phyloP scores from a whole-genome alignment of 2,329 filamentous ascomycete species.

The Drechslera avenae region DNA sequence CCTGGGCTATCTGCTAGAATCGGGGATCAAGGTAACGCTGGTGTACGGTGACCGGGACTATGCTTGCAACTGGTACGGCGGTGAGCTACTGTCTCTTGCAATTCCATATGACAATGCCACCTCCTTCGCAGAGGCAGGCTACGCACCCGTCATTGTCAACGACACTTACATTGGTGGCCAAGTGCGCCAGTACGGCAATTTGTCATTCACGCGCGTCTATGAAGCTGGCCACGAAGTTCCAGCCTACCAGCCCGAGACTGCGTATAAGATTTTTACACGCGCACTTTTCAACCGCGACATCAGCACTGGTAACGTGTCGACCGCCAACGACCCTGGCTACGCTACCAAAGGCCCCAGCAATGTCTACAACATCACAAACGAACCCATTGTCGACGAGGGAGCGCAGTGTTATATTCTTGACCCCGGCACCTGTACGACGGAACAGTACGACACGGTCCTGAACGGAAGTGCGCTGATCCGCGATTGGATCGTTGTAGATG shows the following conservation, averaged over 20 bases:
- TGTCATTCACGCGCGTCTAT: slow-evolving; percentile 59
- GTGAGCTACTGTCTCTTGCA: slow-evolving; percentile 69
- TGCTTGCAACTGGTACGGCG: slow-evolving; percentile 70
- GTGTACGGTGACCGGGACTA: slow-evolving; percentile 48
- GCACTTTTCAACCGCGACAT: slow-evolving; percentile 58
- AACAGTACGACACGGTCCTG: slow-evolving; percentile 42
- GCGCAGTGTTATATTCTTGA: slow-evolving; percentile 45
- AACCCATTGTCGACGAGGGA: slow-evolving; percentile 48
- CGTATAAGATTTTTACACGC: slow-evolving; percentile 60
- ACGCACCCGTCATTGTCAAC: slow-evolving; percentile 73
- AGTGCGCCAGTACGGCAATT: slow-evolving; percentile 76
- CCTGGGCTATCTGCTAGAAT: slow-evolving; percentile 60
- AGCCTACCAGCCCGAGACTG: slow-evolving; percentile 55
- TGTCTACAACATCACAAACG: slow-evolving; percentile 54
- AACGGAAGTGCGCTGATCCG: slow-evolving; percentile 38
- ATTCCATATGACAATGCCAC: slow-evolving; percentile 59
- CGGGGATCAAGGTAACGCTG: slow-evolving; percentile 40
- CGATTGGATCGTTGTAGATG: slow-evolving; percentile 45
- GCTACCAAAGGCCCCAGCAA: slow-evolving; percentile 42
- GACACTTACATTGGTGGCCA: slow-evolving; percentile 70
- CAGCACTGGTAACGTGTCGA: slow-evolving; percentile 58
- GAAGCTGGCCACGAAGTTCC: slow-evolving; percentile 60
- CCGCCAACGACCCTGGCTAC: slow-evolving; percentile 48
- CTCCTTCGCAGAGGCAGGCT: slow-evolving; percentile 69
- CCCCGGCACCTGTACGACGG: slow-evolving; percentile 34